Evolutionary conservation across 495 filamentous ascomycete species (phyloP).

Genomic region (Daldinia bambusicola): DNA sequence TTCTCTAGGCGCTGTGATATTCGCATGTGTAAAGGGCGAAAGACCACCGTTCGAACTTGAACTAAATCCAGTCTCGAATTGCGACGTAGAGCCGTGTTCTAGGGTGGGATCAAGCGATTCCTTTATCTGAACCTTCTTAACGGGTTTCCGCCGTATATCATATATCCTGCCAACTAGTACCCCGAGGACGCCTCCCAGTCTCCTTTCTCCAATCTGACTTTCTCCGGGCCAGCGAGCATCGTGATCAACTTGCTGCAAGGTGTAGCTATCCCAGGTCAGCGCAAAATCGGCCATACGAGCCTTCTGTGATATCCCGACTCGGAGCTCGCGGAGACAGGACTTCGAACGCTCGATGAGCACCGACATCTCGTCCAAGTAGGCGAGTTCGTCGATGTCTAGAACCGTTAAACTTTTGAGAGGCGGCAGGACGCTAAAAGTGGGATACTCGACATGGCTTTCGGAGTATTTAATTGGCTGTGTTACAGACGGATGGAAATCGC

Average conservation of each 20-base stretch:
- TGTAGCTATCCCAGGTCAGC: conserved; percentile 67
- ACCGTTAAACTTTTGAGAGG: conserved; percentile 83
- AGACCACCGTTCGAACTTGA: conserved; percentile 18
- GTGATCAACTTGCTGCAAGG: conserved; percentile 68
- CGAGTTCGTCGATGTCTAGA: conserved; percentile 87
- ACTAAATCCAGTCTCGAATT: conserved; percentile 32
- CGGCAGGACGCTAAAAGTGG: conserved; percentile 85
- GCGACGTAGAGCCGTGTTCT: conserved; percentile 16
- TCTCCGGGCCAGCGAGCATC: conserved; percentile 61
- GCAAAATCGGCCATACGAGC: conserved; percentile 67
- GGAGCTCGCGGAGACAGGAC: conserved; percentile 74
- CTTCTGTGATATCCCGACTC: conserved; percentile 78
- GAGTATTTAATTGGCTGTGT: conserved; percentile 50
- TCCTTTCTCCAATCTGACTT: conserved; percentile 57
- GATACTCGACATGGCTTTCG: conserved; percentile 73
- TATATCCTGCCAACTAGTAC: conserved; percentile 72
- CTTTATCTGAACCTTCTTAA: conserved; percentile 18
- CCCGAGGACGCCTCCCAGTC: conserved; percentile 79
- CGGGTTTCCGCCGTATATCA: conserved; percentile 60
- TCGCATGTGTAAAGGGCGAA: not conserved
- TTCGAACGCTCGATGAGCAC: conserved; percentile 80
- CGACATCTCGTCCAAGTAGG: conserved; percentile 90
- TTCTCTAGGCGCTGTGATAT: conserved; percentile 9
- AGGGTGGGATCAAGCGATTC: conserved; percentile 2
- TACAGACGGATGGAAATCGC: conserved; percentile 42